A percentile compares a stretch with the other conserved stretches of the same genome.
phyloP scores from a whole-genome alignment of 2,329 filamentous ascomycete species.

The Fusarium begoniae region DNA sequence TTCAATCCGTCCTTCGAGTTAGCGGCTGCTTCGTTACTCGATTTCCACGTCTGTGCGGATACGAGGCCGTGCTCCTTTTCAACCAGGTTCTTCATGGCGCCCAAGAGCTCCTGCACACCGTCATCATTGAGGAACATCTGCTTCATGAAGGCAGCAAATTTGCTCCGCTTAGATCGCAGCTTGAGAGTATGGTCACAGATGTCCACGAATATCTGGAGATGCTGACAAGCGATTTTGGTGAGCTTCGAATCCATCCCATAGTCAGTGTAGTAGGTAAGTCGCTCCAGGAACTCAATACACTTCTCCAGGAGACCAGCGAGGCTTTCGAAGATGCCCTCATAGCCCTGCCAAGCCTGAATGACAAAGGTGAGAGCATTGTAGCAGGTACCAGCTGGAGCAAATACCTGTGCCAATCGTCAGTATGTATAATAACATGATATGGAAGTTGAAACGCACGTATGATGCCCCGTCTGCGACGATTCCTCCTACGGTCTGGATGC shows the following conservation, averaged over 20 bases:
- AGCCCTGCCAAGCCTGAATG: background rate
- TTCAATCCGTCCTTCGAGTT: background rate
- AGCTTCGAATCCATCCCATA: background rate
- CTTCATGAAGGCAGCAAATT: background rate
- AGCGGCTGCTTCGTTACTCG: background rate
- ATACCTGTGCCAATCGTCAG: background rate
- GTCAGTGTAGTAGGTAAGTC: background rate
- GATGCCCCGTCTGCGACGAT: background rate
- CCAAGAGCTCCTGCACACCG: background rate
- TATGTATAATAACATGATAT: too few species aligned
- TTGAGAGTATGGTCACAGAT: background rate
- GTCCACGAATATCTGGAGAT: background rate
- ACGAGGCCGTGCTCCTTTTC: background rate
- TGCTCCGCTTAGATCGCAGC: background rate
- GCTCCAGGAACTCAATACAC: background rate
- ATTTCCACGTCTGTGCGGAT: background rate
- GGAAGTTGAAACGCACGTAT: background rate
- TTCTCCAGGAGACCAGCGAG: background rate
- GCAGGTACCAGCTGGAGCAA: background rate
- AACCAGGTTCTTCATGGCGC: background rate
- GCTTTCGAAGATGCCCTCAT: background rate
- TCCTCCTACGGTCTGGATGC: background rate
- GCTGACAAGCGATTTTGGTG: background rate
- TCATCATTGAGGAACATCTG: constrained; percentile 3
- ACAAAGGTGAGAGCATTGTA: background rate